phyloP scores from a whole-genome alignment of 345 rosid genomes.

The Aegle marmelos region DNA sequence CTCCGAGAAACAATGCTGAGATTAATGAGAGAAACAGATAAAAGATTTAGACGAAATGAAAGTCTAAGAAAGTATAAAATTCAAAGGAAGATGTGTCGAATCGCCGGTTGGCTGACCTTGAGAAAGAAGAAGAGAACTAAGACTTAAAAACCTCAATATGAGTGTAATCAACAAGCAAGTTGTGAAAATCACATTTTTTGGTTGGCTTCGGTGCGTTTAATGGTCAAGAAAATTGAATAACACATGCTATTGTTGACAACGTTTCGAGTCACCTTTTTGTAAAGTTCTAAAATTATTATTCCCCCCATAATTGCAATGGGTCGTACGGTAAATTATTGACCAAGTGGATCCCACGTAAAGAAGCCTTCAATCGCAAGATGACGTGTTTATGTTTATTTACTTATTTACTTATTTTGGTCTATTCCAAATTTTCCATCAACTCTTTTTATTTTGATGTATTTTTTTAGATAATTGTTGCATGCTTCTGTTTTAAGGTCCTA shows the following conservation, averaged over 20 bases:
- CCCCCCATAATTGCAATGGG: neutral
- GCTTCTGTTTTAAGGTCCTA: neutral
- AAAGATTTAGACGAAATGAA: neutral
- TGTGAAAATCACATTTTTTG: neutral
- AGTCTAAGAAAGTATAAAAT: neutral
- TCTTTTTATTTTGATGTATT: neutral
- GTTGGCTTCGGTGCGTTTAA: neutral
- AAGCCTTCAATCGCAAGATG: neutral
- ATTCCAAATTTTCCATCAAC: neutral
- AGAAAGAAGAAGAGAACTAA: neutral
- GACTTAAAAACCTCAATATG: neutral
- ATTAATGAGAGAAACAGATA: neutral
- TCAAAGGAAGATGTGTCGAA: neutral
- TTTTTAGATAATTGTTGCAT: neutral
- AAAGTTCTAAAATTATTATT: neutral
- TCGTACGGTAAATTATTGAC: neutral
- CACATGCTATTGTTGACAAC: constrained; percentile 3
- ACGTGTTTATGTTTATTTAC: neutral
- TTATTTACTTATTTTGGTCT: too few relatives aligned
- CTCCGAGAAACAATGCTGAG: neutral
- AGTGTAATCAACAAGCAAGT: neutral
- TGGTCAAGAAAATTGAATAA: neutral
- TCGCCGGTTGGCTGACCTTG: too few relatives aligned
- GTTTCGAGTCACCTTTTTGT: neutral
- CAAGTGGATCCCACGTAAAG: neutral